Evolutionary conservation across 441 rosid species (phyloP), one percentile per base, ranked within the genome.

Genomic region (Isatis lusitanica): DNA sequence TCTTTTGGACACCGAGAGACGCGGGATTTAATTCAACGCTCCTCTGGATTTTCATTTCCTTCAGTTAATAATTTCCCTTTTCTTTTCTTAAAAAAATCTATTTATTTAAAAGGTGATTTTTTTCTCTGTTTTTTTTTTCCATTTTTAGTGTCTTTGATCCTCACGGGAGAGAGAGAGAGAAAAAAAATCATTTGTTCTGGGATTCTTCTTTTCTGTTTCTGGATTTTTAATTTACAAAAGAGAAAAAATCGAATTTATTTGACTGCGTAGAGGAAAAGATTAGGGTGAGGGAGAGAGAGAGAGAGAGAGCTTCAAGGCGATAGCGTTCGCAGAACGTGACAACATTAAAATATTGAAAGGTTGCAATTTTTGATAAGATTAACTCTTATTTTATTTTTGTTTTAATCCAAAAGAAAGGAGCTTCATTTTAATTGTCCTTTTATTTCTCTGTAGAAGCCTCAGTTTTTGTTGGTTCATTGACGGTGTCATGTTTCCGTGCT

Each of bases 401-500:
- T 46, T 28, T 6, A 68, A 59, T 52, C 28, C 58, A 3, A 51
- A 3, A 47, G 57, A 51, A 56, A 63, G 35, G 16, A 11, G 39
- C 66, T 68, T 75, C 58, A 35, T 7, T 42, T 59, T 12, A 1
- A 26, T 26, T 7, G 17, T 46, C 16, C 12, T 7, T 33, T 26
- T 0, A 16, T 33, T 62, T 50, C 3, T 66, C 35, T 44, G 64
- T 36, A 62, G 52, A 44, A 62, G 74, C 65, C 43, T 15, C 28
- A 33, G 10, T 15, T 47, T 42, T 17, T 35, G 2, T 50, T 50
- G 7, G 1, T 33, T 17, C 15, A 1, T 61, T 82, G 84, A 83
- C 90, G 82, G 57, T 79, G 88, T 88, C 85, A 67, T 64, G 79
- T 81, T 80, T 67, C 48, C 73, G 59, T 74, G 70, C 73, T 74